Evolutionary conservation across 768 basidiomycete genomes (phyloP).

Genomic region (Clavulina sp.): DNA sequence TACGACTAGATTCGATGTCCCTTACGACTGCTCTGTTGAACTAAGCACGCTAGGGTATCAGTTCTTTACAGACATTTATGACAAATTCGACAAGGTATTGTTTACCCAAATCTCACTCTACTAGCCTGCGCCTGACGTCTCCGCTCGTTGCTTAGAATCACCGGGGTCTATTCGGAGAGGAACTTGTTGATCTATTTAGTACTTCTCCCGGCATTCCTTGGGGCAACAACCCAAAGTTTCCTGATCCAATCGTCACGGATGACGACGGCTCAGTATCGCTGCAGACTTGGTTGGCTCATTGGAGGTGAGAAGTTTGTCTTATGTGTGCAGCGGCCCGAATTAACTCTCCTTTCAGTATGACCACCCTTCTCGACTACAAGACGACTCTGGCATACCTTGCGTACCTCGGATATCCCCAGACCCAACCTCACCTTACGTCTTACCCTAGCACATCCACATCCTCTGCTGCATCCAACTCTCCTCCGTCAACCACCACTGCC

Average conservation of each 20-base stretch:
- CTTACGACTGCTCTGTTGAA: slow-evolving; percentile 87
- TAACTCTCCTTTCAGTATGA: slow-evolving; percentile 49
- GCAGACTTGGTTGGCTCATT: slow-evolving; percentile 95
- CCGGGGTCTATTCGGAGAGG: slow-evolving; percentile 67
- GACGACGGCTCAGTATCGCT: slow-evolving; percentile 84
- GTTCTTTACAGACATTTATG: slow-evolving; percentile 93
- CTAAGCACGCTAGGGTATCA: slow-evolving; percentile 86
- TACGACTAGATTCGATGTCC: slow-evolving; percentile 66
- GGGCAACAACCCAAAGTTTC: slow-evolving; percentile 65
- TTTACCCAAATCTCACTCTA: neutral
- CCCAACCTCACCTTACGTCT: slow-evolving; percentile 22
- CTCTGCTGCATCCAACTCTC: slow-evolving; percentile 10
- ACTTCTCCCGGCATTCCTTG: slow-evolving; percentile 97
- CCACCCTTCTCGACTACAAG: slow-evolving; percentile 84
- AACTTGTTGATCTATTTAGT: slow-evolving; percentile 77
- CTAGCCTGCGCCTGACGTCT: neutral
- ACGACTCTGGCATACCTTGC: slow-evolving; percentile 88
- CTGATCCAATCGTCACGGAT: slow-evolving; percentile 74
- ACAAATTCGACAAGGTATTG: slow-evolving; percentile 80
- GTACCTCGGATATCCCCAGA: slow-evolving; percentile 77
- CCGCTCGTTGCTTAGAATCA: slow-evolving; percentile 66
- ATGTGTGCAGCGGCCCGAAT: neutral
- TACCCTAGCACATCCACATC: slow-evolving; percentile 9
- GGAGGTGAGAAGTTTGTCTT: slow-evolving; percentile 46
- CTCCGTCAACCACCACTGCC: slow-evolving; percentile 43